A percentile compares a stretch with the other conserved stretches of the same genome.
These are phyloP conservation scores for Fusarium napiforme DNA, from an alignment of 2,329 filamentous ascomycete species.

Conservation along the genomic window DNA sequence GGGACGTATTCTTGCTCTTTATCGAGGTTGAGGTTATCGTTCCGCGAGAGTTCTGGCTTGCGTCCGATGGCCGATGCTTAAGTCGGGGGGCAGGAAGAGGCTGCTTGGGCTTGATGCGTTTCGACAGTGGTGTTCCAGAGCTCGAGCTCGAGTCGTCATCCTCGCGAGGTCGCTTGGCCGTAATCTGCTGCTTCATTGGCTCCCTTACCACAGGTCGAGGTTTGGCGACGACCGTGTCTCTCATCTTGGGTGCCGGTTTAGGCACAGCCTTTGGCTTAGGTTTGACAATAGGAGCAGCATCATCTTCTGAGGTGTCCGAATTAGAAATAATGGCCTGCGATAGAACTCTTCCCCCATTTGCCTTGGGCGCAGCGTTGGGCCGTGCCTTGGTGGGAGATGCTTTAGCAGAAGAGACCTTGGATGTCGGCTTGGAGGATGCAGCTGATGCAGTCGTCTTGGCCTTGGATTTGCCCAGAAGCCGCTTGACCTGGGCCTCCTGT, in stretches of 20 bases:
- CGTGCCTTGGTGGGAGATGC: slow-evolving; percentile 57
- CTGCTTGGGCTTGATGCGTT: slow-evolving; percentile 65
- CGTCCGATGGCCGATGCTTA: slow-evolving; percentile 62
- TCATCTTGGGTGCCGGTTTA: slow-evolving; percentile 42
- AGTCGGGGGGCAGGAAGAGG: slow-evolving; percentile 47
- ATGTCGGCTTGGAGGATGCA: slow-evolving; percentile 50
- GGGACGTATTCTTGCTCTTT: slow-evolving; percentile 66
- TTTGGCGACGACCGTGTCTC: slow-evolving; percentile 49
- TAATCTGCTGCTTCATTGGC: slow-evolving; percentile 49
- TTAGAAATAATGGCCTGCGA: slow-evolving; percentile 68
- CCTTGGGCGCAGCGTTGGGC: slow-evolving; percentile 38
- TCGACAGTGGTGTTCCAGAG: slow-evolving; percentile 67
- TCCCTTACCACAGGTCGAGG: slow-evolving; percentile 46
- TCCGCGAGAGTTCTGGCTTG: slow-evolving; percentile 59
- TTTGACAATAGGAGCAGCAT: slow-evolving; percentile 53
- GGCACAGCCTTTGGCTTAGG: slow-evolving; percentile 45
- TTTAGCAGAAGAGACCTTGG: slow-evolving; percentile 53
- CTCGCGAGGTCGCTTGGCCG: slow-evolving; percentile 63
- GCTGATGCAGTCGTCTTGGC: slow-evolving; percentile 48
- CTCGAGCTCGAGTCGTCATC: slow-evolving; percentile 67
- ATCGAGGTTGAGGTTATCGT: slow-evolving; percentile 52
- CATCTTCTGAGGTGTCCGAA: slow-evolving; percentile 65
- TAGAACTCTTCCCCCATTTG: slow-evolving; percentile 58
- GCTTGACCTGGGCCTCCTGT: slow-evolving; percentile 67
- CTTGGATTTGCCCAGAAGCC: slow-evolving; percentile 56